Evolutionary conservation across 2,329 filamentous ascomycete species (phyloP).

Genomic region (Aspergillus calidoustus): DNA sequence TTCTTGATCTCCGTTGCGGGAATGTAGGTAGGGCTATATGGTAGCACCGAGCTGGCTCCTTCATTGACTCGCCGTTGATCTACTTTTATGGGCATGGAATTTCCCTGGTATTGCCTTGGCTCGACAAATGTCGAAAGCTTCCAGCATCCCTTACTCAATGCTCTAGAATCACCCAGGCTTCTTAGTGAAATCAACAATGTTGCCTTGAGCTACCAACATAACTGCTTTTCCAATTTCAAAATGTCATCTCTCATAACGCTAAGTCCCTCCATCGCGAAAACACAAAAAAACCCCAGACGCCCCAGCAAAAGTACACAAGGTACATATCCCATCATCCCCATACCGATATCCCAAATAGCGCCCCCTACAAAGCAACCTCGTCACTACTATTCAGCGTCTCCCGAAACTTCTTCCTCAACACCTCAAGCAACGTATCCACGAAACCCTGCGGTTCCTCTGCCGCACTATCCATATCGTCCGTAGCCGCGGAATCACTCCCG

Average conservation of each 20-base stretch:
- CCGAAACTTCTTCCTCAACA: constrained; percentile 25
- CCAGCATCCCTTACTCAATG: no score
- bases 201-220: constrained; percentile 19
- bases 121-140: no score
- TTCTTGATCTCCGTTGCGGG: neutral
- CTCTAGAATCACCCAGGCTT: neutral
- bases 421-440: constrained; percentile 23
- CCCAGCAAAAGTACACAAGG: no score
- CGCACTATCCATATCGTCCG: constrained; percentile 6
- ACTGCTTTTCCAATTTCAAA: neutral
- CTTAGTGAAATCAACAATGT: neutral
- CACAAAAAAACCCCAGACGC: neutral
- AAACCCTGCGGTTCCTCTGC: constrained; percentile 26
- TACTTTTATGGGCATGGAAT: no score
- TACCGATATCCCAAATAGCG: neutral
- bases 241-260: constrained; percentile 8
- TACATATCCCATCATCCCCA: neutral
- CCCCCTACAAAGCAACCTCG: constrained; percentile 24
- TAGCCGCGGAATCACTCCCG: neutral
- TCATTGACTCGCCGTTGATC: no score
- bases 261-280: neutral
- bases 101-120: no score
- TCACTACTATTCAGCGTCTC: constrained; percentile 34
- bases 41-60: no score
- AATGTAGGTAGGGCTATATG: no score